Base-by-base conservation (phyloP, 2,329 filamentous ascomycete species). In the Macrophomina phaseolina region DNA sequence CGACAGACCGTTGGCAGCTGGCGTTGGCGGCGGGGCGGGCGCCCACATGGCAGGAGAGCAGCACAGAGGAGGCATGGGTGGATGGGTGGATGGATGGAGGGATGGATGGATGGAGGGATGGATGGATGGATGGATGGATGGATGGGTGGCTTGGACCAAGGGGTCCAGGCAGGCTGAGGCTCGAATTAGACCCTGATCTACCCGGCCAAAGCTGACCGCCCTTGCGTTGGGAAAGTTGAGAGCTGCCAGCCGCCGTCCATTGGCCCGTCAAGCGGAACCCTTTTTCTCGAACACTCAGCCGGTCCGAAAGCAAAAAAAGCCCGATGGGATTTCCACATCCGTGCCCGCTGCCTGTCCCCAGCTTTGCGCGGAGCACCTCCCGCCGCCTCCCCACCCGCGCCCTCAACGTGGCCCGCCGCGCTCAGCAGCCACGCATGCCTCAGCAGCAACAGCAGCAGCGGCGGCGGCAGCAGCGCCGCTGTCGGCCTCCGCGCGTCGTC, bases 141-240 rank as follows among this genome's bases (percentile, higher is more conserved):
- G 42, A 5, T 5, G 12, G 11, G 5, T 45, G 34, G 32, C 51
- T 38, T n/a, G 11, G 48, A n/a, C 23, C 23, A 38, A 40, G 30
- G 28, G 42, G 58, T 16, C 58, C n/a, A 12, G 16, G 45, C n/a
- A 40, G 32, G 16, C 28, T 62, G 58, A 62, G 58, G 58, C 58
- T 62, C 42, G 42, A 62, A 62, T 49, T 48, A 62, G 58, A 62
- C 58, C 58, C 58, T 62, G 58, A 62, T 62, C 58, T 62, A 62
- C 58, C 58, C 58, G 58, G 49, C 45, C 42, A 36, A n/a, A n/a
- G 45, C 18, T 38, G 58, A 62, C 58, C 42, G 58, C 56, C 56
- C 45, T n/a, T 40, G 56, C 40, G 28, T 34, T 45, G 55, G 40
- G 42, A n/a, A 45, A 14, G 9, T 6, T 9, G 14, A 5, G 9